Base-by-base conservation (phyloP, 169 alveolate genomes). In the Plasmodium gaboni region DNA sequence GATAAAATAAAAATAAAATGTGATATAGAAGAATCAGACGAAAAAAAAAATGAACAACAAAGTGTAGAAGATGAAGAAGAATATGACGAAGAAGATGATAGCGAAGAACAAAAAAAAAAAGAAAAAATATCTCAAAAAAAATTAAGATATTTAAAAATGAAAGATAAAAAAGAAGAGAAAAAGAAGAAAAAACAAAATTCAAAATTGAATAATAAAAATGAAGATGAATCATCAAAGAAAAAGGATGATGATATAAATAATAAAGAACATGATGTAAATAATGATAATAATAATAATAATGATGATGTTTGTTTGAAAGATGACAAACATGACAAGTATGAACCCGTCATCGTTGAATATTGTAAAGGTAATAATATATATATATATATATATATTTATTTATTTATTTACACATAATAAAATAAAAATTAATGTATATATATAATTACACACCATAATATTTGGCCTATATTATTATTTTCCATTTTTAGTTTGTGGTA, bases 401-500 rank as follows among this genome's bases (percentile, higher is more conserved):
- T 28, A 28, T 28, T 0, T 28, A 28, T 38, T 8, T 38, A 38
- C 9, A 38, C 46, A 38, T 38, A 38, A 38, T 38, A 38, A 38
- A 38, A 38, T 38, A 38, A 38, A 38, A 38, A 38, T 38, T 38
- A 38, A 38, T 38, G 46, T 38, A 38, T 9, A 38, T 38, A 38
- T 38, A 38, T 38, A 38, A 5, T 5, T 38, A 38, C 7, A 38
- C 46, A 5, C 10, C 9, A 38, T 38, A 38, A 38, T 38, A 38
- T 38, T 38, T 38, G 46, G 46, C 46, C 4, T 38, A 38, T 38
- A 38, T 38, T 38, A 38, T 38, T 38, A 38, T 55, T 69, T 48
- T 7, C 32, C 28, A 5, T 57, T 15, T 65, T n/a, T 69, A 63
- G 88, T 51, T 38, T 96, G 98, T 86, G 94, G 96, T 32, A 92